Conservation (phyloP, 768 basidiomycete species). For the Tulasnella sp. region DNA sequence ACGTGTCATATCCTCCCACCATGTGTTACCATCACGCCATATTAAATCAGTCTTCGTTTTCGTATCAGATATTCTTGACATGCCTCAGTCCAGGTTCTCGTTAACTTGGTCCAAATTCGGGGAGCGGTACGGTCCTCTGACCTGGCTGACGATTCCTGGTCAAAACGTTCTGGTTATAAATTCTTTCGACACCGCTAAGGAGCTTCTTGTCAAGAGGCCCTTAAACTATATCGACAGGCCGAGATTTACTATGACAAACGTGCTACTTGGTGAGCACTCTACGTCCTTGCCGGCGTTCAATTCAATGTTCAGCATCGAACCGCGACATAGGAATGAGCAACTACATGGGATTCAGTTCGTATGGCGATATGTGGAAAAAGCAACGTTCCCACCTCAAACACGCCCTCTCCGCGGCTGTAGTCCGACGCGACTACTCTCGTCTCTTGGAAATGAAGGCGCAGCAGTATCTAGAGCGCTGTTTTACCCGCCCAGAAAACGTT, state of each 20-base stretch:
- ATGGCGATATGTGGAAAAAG: not conserved
- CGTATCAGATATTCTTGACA: no score
- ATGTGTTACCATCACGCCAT: no score
- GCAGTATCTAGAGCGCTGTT: not conserved
- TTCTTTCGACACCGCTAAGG: slow-evolving; percentile 25
- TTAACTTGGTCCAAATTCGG: slow-evolving; percentile 20
- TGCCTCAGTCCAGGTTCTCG: not conserved
- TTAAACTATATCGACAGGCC: slow-evolving; percentile 36
- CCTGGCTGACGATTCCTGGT: no score
- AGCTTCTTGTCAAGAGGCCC: slow-evolving; percentile 35
- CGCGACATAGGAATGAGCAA: no score
- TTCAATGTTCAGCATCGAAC: no score
- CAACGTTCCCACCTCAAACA: not conserved
- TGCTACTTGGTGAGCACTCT: not conserved
- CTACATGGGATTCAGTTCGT: not conserved
- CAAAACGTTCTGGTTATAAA: slow-evolving; percentile 33
- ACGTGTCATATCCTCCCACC: no score
- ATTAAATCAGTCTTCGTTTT: no score
- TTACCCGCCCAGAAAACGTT: not conserved
- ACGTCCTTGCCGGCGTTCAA: no score
- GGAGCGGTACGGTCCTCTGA: slow-evolving; percentile 22
- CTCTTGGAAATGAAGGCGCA: not conserved
- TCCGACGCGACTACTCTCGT: not conserved
- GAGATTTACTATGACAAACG: not conserved
- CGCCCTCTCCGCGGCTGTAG: not conserved